Evolutionary conservation across 2,329 filamentous ascomycete genomes (phyloP), one percentile per base, ranked within the genome.

Genomic region (Exophiala spinifera): DNA sequence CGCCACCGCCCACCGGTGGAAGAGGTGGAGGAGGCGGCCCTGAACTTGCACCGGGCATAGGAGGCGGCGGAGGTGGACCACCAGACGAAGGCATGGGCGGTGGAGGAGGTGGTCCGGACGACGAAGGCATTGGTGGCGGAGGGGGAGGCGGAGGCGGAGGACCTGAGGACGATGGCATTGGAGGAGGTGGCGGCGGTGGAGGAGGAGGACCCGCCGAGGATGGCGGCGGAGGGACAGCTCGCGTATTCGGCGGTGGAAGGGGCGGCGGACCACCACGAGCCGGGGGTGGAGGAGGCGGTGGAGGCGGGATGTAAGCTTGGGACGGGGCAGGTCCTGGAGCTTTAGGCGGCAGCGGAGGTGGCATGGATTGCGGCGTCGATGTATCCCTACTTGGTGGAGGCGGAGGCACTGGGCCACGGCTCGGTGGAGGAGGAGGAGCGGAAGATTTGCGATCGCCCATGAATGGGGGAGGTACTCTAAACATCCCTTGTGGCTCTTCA

Each of bases 391-490:
- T 76, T 21, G 82, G 87, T 8, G 82, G 87, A 8, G 88, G 87
- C 28, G 88, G 88, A 57, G 89, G 89, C 15, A 86, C 83, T 34
- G 85, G 77, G 25, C 82, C 83, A 61, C 88, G 84, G 67, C 79
- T 84, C 34, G 88, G 88, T 20, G 89, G 86, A 46, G 87, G 85
- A n/a, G 89, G 88, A 36, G 88, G 86, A 40, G 78, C 79, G 3
- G 79, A 75, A 28, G 82, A 75, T 59, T 75, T 82, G 58, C 82
- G 74, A 64, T 86, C 83, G 43, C 87, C 86, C 46, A 80, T 67
- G 65, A 95, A 95, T 2, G 89, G 84, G 5, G 91, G 91, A 51
- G 91, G 90, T 4, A 95, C 89, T 31, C 81, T 83, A 65, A 89
- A 91, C 61, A 78, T 86, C 49, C 81, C 78, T 33, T 72, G 70